phyloP scores from a whole-genome alignment of 164 flowering plant species.

The Liquidambar formosana region DNA sequence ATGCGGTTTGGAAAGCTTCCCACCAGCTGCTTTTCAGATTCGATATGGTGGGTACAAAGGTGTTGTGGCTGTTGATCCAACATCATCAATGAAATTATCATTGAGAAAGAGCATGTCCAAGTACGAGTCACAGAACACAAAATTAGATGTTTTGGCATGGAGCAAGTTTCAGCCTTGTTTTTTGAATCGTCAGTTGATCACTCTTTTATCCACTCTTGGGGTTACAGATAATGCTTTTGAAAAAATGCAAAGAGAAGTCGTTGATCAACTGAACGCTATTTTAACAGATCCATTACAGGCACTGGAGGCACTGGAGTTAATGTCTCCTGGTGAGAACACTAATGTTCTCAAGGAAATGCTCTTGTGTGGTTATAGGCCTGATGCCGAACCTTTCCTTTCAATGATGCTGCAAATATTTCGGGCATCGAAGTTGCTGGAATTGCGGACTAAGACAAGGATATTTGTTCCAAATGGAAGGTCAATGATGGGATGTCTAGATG shows the following conservation, averaged over 20 bases:
- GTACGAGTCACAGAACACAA: slow-evolving; percentile 54
- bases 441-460: slow-evolving; percentile 66
- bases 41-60: slow-evolving; percentile 94
- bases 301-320: slow-evolving; percentile 60
- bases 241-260: slow-evolving; percentile 65
- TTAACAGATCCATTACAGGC: slow-evolving; percentile 65
- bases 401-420: slow-evolving; percentile 83
- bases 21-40: slow-evolving; percentile 86
- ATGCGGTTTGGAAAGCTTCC: slow-evolving; percentile 40
- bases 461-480: slow-evolving; percentile 67
- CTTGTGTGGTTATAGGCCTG: slow-evolving; percentile 74
- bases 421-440: slow-evolving; percentile 63
- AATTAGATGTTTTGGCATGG: slow-evolving; percentile 71
- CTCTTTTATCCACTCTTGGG: slow-evolving; percentile 88
- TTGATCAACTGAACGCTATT: slow-evolving; percentile 56
- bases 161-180: slow-evolving; percentile 83
- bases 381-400: slow-evolving; percentile 77
- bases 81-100: slow-evolving; percentile 51
- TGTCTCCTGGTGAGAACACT: slow-evolving; percentile 73
- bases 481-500: slow-evolving; percentile 96
- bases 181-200: slow-evolving; percentile 80
- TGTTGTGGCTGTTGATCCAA: slow-evolving; percentile 85
- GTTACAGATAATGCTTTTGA: slow-evolving; percentile 62
- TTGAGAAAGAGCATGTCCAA: slow-evolving; percentile 80
- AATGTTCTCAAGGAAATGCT: slow-evolving; percentile 78